Evolutionary conservation across 2,329 filamentous ascomycete genomes (phyloP), one percentile per base, ranked within the genome.

Genomic region (Sordariomycetes sp.): DNA sequence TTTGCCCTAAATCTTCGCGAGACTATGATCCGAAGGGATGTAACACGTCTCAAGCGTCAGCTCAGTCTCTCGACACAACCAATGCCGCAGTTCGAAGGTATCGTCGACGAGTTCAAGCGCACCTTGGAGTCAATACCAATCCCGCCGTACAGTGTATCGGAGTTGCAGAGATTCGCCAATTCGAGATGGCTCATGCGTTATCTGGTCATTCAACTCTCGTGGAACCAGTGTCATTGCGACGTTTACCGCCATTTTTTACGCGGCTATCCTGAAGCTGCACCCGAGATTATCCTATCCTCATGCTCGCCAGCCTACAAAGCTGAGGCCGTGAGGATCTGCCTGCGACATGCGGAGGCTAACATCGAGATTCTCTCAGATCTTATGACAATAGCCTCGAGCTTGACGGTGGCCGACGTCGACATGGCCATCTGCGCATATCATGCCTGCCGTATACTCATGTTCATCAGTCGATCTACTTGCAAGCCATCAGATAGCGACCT

Each of bases 361-460:
- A 49, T 63, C 14, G 49, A 52, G 11, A 39, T 50, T 3, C n/a
- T 52, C 8, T 50, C 55, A 8, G 49, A 37, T 49, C 59, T n/a
- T 51, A 52, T 12, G 38, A 49, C 5, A 45, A 44, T 10, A 38
- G 38, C 2, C 43, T 49, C n/a, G n/a, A n/a, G n/a, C n/a, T n/a
- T n/a, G n/a, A n/a, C n/a, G 5, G 48, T 59, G 10, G 45, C 64
- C 0, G 61, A 66, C 32, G 57, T 59, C 20, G 62, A 66, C 30
- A 55, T 53, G 0, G 60, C 61, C 4, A 58, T 66, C 2, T 64
- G 61, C 24, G 59, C 56, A 1, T 66, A 64, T 20, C 60, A 66
- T 21, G 53, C 54, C 4, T 54, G 59, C 1, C 52, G 62, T 1
- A 45, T 66, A 3, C 46, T 63, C 2, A 42, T 63, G 11, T 63